Percentiles rank a stretch among this genome's conserved stretches.
Conservation (phyloP, 2,329 filamentous ascomycete genomes). For the Fusarium clavum region DNA sequence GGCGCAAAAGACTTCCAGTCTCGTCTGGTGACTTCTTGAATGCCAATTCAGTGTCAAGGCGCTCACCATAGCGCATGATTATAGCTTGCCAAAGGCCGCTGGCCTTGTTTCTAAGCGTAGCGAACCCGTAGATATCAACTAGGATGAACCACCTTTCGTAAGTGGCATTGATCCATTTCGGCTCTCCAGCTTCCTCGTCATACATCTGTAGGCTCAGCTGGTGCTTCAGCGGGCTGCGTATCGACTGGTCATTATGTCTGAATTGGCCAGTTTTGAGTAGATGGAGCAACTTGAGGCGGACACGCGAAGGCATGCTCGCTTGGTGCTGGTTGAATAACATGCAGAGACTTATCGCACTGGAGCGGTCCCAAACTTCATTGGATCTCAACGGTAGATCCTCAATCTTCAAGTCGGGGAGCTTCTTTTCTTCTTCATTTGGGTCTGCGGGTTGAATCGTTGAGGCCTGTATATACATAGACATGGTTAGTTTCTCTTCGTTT, state of each 20-base stretch:
- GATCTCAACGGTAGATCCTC: neutral
- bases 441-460: neutral
- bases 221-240: neutral
- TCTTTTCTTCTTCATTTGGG: neutral
- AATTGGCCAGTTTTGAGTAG: neutral
- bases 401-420: neutral
- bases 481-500: neutral
- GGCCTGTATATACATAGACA: neutral
- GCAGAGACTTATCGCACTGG: neutral
- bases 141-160: constrained; percentile 9
- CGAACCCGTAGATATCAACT: neutral
- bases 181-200: neutral
- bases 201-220: constrained; percentile 1
- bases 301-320: neutral
- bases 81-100: neutral
- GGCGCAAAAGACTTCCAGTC: neutral
- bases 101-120: neutral
- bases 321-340: neutral
- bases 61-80: neutral
- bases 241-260: neutral
- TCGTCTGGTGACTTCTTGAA: neutral
- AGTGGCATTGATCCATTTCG: neutral
- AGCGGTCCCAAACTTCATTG: neutral
- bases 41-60: neutral
- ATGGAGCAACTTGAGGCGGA: neutral